Evolutionary conservation across 495 filamentous ascomycete species (phyloP), one percentile per base, ranked within the genome.

Genomic region (Trichoderma parareesei): DNA sequence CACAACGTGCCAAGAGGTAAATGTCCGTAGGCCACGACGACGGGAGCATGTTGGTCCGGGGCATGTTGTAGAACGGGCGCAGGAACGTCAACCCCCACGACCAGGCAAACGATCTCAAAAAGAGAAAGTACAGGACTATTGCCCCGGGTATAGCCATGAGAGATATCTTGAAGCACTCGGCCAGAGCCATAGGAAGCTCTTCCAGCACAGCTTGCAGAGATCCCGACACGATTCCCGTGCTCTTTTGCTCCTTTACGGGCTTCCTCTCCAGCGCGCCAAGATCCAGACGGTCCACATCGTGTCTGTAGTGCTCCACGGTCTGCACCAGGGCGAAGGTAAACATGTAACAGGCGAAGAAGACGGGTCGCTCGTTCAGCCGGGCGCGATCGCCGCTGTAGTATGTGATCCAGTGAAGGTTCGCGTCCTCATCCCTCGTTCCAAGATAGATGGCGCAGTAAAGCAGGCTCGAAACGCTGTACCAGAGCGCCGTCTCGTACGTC

Each of bases 401-500:
- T 35, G 88, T 88, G 62, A 94, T 84, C 83, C 87, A 89, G 61
- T 84, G 80, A 18, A 97, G 77, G 48, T 88, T 81, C 9, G 87
- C 85, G 8, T 77, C 74, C n/a, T 79, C 71, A n/a, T 87, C 72
- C 20, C 82, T 78, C 2, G 90, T 92, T 84, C 86, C 91, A 14
- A 94, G 81, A 71, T 95, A 98, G 43, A 94, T 76, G 68, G 90
- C 84, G 70, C 87, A 88, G 72, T 94, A 98, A 72, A 90, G 76
- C 78, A 83, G 90, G 9, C 90, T 90, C 8, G 92, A 94, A 67
- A 89, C 79, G n/a, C 82, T 64, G 70, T 94, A 94, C 70, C 87
- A 88, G 35, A 84, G 74, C 37, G 88, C 71, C 0, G 90, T 90
- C 70, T 92, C 87, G 35, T 84, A 66, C 13, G 88, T 82, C 55